Conservation (phyloP, 805 yeast genomes). For the Cyberlindnera subsufficiens region DNA sequence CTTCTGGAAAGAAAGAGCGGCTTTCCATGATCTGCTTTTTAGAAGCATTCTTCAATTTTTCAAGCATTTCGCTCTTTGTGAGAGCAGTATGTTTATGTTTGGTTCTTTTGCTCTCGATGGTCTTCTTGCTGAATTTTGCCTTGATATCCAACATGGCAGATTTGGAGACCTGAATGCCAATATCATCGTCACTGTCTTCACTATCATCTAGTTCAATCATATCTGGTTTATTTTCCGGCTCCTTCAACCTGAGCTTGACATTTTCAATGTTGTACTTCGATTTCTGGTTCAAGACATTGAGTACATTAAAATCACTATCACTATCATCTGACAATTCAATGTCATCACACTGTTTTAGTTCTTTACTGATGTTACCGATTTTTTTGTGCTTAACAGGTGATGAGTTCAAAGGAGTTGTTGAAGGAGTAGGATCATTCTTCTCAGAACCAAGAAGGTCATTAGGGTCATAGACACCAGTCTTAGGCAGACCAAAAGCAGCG, state of each 20-base stretch:
- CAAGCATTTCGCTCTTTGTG: constrained; percentile 28
- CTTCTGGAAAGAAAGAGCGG: constrained; percentile 33
- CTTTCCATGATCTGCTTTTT: constrained; percentile 44
- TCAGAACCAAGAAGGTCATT: constrained; percentile 1
- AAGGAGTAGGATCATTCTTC: constrained; percentile 4
- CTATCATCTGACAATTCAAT: constrained; percentile 10
- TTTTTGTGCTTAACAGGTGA: constrained; percentile 2
- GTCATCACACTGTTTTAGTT: not conserved
- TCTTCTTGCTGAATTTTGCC: constrained; percentile 27
- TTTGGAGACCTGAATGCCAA: constrained; percentile 23
- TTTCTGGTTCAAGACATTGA: constrained; percentile 2
- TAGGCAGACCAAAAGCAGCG: constrained; percentile 17
- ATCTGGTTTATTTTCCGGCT: not conserved
- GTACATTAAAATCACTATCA: constrained; percentile 10
- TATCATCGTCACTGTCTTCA: constrained; percentile 18
- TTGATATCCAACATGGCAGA: constrained; percentile 29
- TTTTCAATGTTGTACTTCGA: not conserved
- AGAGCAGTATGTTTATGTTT: constrained; percentile 10
- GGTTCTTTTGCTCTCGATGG: constrained; percentile 5
- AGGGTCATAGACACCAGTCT: constrained; percentile 3
- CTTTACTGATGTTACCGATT: not conserved
- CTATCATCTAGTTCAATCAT: constrained; percentile 16
- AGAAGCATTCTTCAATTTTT: constrained; percentile 36
- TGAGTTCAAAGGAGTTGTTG: constrained; percentile 7
- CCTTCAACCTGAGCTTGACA: constrained; percentile 2